Base-by-base conservation (phyloP, 495 filamentous ascomycete species). In the Wilcoxina mikolae region DNA sequence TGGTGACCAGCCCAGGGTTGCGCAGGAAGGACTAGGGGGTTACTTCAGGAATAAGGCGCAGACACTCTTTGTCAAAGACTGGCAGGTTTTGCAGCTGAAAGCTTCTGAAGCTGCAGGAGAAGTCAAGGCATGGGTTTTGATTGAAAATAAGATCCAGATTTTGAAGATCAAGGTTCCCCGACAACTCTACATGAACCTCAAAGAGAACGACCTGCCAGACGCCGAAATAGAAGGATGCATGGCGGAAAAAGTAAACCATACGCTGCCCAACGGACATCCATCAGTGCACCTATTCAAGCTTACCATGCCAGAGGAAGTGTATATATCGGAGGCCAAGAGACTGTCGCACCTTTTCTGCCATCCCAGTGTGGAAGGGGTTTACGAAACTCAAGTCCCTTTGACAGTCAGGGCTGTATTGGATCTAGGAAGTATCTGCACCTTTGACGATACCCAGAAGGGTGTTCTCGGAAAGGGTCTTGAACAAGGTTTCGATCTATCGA, bases 251-350 rank as follows among this genome's bases (percentile, higher is more conserved):
- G 87, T 93, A 59, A 83, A 78, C 57, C 85, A 93, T 66, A 91
- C 85, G 2, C 69, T 99, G 7, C 91, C 91, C 22, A 99, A 99
- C 67, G 91, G 91, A 4, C 91, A 96, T 68, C 82, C 85, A 4
- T 95, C 90, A 0, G 81, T 85, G 15, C 85, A 96, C 70, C 74
- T 99, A 9, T 96, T 95, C 75, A 93, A 90, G 68, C 74, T 99
- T 46, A 85, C 80, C 0, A 80, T 99, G 67, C 75, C 87, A 0
- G 91, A 99, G 65, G 84, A 91, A 41, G 75, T 82, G 2, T 99
- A 88, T 67, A 76, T 95, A 33, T 76, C 78, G 41, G 85, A 96
- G 62, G 72, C 81, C 0, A 78, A 87, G 44, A 90, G 91, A 64
- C 81, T 99, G 44, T 76, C 80, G 17, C 67, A 78, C 5, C 73